Conservation (phyloP, 2,329 filamentous ascomycete genomes). For the Pseudogymnoascus sp. region DNA sequence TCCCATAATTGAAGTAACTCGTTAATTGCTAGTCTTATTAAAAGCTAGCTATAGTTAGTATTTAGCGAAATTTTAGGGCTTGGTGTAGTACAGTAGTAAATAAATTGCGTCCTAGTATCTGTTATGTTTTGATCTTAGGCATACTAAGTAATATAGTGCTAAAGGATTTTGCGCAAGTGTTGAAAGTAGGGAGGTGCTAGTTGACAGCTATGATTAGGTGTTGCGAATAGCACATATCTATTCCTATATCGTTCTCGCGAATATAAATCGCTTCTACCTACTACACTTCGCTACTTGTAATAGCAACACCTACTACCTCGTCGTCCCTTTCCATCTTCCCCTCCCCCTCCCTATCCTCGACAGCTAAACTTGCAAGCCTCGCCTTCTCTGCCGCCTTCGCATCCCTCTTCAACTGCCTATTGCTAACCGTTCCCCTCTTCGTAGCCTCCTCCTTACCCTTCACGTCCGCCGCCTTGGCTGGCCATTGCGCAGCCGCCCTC, state of each 20-base stretch:
- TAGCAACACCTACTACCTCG: too few species aligned
- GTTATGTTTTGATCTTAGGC: not conserved
- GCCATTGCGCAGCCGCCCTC: slow-evolving; percentile 54
- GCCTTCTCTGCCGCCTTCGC: not conserved
- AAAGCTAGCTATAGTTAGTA: not conserved
- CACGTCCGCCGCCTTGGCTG: slow-evolving; percentile 27
- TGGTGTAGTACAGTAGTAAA: not conserved
- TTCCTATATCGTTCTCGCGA: too few species aligned
- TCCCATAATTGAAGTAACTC: too few species aligned
- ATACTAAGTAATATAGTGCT: not conserved
- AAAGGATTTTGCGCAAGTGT: not conserved
- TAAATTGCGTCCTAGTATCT: not conserved
- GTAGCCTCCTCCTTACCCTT: slow-evolving; percentile 45
- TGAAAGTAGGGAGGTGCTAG: not conserved
- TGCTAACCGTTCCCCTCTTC: slow-evolving; percentile 20
- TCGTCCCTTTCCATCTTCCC: too few species aligned
- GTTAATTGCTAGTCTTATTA: too few species aligned
- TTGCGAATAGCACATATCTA: not conserved
- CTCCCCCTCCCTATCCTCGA: not conserved
- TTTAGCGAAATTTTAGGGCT: slow-evolving; percentile 17
- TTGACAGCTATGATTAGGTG: not conserved
- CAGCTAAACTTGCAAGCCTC: not conserved
- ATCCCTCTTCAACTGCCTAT: slow-evolving; percentile 11
- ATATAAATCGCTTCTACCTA: too few species aligned
- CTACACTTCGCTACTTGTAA: too few species aligned